phyloP scores from a whole-genome alignment of 495 filamentous ascomycete species.

The Mycothermus thermophilus region DNA sequence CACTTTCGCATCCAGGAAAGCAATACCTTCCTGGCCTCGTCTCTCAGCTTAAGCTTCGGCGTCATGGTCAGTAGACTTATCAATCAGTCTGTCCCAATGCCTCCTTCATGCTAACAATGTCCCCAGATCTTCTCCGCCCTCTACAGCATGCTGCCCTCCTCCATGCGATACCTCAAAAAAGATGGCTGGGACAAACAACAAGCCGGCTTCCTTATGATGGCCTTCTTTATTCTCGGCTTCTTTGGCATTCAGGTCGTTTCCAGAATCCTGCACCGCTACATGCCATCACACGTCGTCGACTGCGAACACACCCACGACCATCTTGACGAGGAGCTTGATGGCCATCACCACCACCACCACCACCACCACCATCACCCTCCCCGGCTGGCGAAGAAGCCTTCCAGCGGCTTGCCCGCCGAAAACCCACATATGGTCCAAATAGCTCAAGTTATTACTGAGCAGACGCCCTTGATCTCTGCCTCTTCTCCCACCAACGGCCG shows the following conservation, averaged over 20 bases:
- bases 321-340: conserved; percentile 17
- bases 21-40: conserved; percentile 72
- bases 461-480: conserved; percentile 17
- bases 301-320: conserved; percentile 72
- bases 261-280: conserved; percentile 60
- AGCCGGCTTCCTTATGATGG: conserved; percentile 61
- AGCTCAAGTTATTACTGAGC: conserved; percentile 11
- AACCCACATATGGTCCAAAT: conserved; percentile 12
- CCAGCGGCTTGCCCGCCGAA: conserved; percentile 12
- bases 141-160: conserved; percentile 85
- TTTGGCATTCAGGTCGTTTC: conserved; percentile 73
- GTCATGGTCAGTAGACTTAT: conserved; percentile 66
- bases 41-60: conserved; percentile 83
- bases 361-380: conserved; percentile 11
- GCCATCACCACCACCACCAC: conserved; percentile 12
- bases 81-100: neutral
- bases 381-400: conserved; percentile 16
- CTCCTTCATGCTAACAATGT: conserved; percentile 8
- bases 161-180: conserved; percentile 57
- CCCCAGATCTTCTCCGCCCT: conserved; percentile 78
- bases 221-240: conserved; percentile 68
- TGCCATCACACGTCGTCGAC: conserved; percentile 88
- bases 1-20: conserved; percentile 82
- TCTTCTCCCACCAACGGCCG: conserved; percentile 2
- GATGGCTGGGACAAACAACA: conserved; percentile 48